Evolutionary conservation across 306 rosid genomes (phyloP), one percentile per base, ranked within the genome.

Genomic region (Citrullus amarus): DNA sequence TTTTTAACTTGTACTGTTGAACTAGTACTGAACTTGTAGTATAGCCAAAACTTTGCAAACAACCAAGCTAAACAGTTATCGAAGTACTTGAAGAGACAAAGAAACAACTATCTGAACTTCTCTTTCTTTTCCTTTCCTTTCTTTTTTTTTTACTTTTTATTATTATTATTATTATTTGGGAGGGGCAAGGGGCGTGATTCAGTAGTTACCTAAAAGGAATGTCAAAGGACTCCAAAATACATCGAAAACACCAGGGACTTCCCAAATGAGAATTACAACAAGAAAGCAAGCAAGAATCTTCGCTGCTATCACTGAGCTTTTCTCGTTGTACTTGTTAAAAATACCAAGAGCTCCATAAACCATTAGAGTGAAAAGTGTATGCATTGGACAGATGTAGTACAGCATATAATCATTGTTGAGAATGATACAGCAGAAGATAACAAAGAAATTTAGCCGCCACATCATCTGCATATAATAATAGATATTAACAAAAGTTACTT

Each of bases 381-480:
- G 99, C 99, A 96, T 96, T 71, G 99, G 99, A 82, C 98, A 96
- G 76, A 96, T 96, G 84, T 96, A 96, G 85, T 96, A 96, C 79
- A 96, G 85, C 98, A 90, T 85, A 82, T 96, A 96, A 88, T 96
- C 97, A 57, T 96, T 96, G 84, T 89, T 91, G 41, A 96, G 99
- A 80, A 92, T 86, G 76, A 96, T 88, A 85, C 98, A 96, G 83
- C 99, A 96, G 82, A 96, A 91, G 12, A 79, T 87, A 85, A 96
- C 98, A 53, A 90, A 96, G 85, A 93, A 90, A 76, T 96, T 96
- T 71, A 96, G 93, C 82, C 96, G 91, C 99, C 98, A 96, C 97
- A 96, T 96, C 98, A 96, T 96, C 99, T 96, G 96, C 77, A 66
- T 38, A 54, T 13, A 39, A 68, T 60, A 9, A 68, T 18, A 63